Percentiles rank a stretch among this genome's conserved stretches.
These are phyloP conservation scores for Xylariaceae sp. DNA, from an alignment of 2,329 filamentous ascomycete genomes.

Conservation along the genomic window DNA sequence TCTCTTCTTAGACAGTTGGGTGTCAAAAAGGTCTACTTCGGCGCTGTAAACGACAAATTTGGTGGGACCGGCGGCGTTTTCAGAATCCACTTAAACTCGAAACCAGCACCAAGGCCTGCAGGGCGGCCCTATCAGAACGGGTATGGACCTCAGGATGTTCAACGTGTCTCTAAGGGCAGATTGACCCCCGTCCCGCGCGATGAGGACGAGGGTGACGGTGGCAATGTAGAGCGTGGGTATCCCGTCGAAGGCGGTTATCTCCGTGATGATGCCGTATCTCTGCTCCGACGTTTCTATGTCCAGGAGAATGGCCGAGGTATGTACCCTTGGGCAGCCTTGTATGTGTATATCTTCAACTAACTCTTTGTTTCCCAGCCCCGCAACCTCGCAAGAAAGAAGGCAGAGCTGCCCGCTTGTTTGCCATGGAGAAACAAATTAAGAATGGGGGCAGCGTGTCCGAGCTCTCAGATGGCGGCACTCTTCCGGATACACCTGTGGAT, in stretches of 20 bases:
- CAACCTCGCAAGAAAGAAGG: constrained; percentile 42
- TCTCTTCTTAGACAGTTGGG: constrained; percentile 86
- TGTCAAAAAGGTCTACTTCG: constrained; percentile 90
- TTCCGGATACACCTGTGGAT: constrained; percentile 30
- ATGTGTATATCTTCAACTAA: constrained; percentile 15
- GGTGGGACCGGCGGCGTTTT: constrained; percentile 94
- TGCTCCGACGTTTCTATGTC: constrained; percentile 92
- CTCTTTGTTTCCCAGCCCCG: constrained; percentile 30
- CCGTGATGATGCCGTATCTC: constrained; percentile 87
- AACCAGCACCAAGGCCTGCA: constrained; percentile 38
- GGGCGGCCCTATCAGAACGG: constrained; percentile 37
- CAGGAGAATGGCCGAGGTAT: constrained; percentile 93
- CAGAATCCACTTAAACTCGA: constrained; percentile 71
- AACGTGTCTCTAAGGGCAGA: constrained; percentile 42
- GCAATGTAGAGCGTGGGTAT: constrained; percentile 76
- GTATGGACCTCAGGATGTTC: constrained; percentile 34
- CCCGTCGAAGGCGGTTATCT: constrained; percentile 86
- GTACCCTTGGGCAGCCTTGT: constrained; percentile 25
- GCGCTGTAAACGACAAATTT: constrained; percentile 94
- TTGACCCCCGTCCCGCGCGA: constrained; percentile 42
- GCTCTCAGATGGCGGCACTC: constrained; percentile 29
- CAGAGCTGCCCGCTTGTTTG: constrained; percentile 37
- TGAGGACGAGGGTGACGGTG: constrained; percentile 55
- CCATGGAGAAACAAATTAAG: constrained; percentile 35
- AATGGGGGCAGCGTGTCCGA: constrained; percentile 29